These are phyloP conservation scores for Xanthoconium purpureum DNA, from an alignment of 768 basidiomycete genomes.

Conservation along the genomic window DNA sequence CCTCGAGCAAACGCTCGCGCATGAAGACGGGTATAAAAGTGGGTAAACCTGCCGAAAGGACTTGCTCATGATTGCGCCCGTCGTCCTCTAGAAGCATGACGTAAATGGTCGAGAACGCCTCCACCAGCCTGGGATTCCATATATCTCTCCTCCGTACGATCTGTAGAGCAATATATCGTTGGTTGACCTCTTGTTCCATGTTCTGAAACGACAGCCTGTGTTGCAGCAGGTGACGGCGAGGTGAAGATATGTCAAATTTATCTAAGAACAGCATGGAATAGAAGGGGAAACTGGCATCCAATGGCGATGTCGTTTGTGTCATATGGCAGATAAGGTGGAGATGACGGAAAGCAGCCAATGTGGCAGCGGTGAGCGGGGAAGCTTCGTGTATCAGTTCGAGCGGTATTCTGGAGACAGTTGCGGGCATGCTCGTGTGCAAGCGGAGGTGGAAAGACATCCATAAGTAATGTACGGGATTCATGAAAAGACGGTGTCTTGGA, in stretches of 20 bases:
- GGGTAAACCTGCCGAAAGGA: constrained; percentile 43
- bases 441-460: constrained; percentile 13
- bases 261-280: constrained; percentile 40
- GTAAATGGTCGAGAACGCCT: constrained; percentile 52
- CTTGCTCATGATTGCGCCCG: constrained; percentile 46
- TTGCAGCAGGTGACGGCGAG: constrained; percentile 37
- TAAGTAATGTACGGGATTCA: constrained; percentile 22
- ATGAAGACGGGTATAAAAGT: constrained; percentile 41
- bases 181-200: constrained; percentile 43
- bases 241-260: constrained; percentile 49
- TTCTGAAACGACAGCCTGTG: constrained; percentile 26
- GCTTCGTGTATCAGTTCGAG: constrained; percentile 37
- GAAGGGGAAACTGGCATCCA: constrained; percentile 30
- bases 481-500: constrained; percentile 29
- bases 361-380: constrained; percentile 30
- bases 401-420: constrained; percentile 31
- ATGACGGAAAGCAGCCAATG: constrained; percentile 33
- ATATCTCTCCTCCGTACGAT: constrained; percentile 40
- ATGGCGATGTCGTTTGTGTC: constrained; percentile 25
- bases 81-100: constrained; percentile 59
- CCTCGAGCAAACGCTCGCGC: constrained; percentile 38
- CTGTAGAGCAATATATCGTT: constrained; percentile 44
- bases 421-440: constrained; percentile 30
- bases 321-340: constrained; percentile 36
- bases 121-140: constrained; percentile 36